phyloP scores from a whole-genome alignment of 305 asterid genomes.

The Salvia sclarea region DNA sequence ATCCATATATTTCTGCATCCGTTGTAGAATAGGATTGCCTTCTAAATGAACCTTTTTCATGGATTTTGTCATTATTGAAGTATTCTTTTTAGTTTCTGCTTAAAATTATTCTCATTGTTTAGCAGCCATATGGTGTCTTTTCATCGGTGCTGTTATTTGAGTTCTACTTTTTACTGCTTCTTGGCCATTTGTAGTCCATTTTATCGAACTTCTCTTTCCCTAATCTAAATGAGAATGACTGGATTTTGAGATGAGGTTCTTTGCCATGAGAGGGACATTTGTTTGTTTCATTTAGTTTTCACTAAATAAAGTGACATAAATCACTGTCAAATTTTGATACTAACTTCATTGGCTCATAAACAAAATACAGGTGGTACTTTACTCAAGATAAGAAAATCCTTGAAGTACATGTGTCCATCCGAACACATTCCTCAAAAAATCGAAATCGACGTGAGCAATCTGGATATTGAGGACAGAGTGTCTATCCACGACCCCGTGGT shows the following conservation, averaged over 20 bases:
- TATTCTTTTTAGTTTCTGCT: conserved; percentile 1
- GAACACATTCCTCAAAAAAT: conserved; percentile 82
- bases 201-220: neutral
- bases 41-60: neutral
- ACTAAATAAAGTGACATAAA: neutral
- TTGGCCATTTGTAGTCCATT: neutral
- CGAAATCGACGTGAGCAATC: conserved; percentile 85
- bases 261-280: neutral
- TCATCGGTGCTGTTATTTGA: neutral
- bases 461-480: conserved; percentile 76
- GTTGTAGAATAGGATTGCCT: neutral
- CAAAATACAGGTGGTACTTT: conserved; percentile 66
- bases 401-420: conserved; percentile 73
- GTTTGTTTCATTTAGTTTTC: neutral
- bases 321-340: neutral
- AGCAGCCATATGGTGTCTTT: neutral
- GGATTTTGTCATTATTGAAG: neutral
- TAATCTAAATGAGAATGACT: neutral
- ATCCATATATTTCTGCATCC: neutral
- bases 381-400: conserved; percentile 52
- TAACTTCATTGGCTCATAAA: conserved; percentile 22
- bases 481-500: conserved; percentile 54
- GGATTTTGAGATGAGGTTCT: neutral
- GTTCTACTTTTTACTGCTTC: neutral
- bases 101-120: neutral